Evolutionary conservation across 768 basidiomycete genomes (phyloP), one percentile per base, ranked within the genome.

Genomic region (Amyloporia xantha): DNA sequence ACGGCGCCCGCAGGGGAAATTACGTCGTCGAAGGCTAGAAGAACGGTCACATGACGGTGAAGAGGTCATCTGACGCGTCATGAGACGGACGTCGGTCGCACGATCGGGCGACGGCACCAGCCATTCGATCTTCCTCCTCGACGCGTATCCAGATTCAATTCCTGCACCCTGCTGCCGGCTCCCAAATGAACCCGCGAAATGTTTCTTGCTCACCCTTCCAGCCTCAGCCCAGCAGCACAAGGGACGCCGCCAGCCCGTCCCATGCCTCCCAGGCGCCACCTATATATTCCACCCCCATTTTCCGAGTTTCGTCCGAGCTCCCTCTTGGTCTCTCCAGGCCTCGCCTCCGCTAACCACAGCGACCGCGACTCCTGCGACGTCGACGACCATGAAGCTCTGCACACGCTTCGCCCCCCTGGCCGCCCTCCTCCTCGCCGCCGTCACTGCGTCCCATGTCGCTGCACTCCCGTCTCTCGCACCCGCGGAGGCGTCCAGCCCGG

Each of bases 351-450:
- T 15, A 7, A 33, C 30, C 30, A 33, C 30, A 33, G 15, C 24
- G 26, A 28, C 33, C 26, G 19, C 44, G 26, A 10, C 33, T 30
- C 17, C 30, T 19, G 17, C 30, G 30, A 5, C 20, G 41, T 40
- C 42, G 5, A n/a, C 41, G 15, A 24, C 44, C 26, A 45, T 30
- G 44, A 45, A 33, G 44, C 47, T 48, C 38, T 40, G 25, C 5
- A 21, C 37, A 10, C 24, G 51, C 40, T 51, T 57, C 43, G 27
- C 51, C 23, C 52, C 51, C 36, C 23, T 57, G 38, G 50, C 45
- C 39, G 51, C 53, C 23, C 56, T 57, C 53, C 55, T 55, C 49
- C 13, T 45, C 44, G 50, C 54, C 50, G 50, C 54, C 50, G 50
- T 48, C 27, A 46, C 26, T 46, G 30, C 13, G 47, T 6, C 38